phyloP scores from a whole-genome alignment of 176 grass and related monocot genomes.

The Triticum dicoccoides region DNA sequence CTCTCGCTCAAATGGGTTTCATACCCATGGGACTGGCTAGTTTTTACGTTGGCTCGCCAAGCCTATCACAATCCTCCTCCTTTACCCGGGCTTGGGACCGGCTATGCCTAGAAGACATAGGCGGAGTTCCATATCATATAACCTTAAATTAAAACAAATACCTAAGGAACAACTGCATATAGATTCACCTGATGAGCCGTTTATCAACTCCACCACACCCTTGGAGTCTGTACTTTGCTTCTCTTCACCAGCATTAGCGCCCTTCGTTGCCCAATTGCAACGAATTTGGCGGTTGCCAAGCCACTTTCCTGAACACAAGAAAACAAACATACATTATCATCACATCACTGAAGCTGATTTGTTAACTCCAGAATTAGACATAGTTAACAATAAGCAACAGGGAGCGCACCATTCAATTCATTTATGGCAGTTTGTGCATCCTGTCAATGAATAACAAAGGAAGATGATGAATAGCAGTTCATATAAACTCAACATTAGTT shows the following conservation, averaged over 20 bases:
- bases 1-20: no score
- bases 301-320: slow-evolving; percentile 67
- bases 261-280: slow-evolving; percentile 97
- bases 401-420: slow-evolving; percentile 66
- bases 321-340: not conserved
- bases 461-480: slow-evolving; percentile 12
- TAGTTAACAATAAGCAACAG: slow-evolving; percentile 11
- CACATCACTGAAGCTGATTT: not conserved
- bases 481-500: not conserved
- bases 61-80: no score
- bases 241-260: slow-evolving; percentile 80
- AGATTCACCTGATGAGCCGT: slow-evolving; percentile 62
- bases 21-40: no score
- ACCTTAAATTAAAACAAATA: slow-evolving; percentile 4
- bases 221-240: slow-evolving; percentile 76
- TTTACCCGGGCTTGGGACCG: no score
- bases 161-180: not conserved
- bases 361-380: not conserved
- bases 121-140: not conserved
- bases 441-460: slow-evolving; percentile 48
- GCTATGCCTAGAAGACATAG: no score
- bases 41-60: no score
- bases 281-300: slow-evolving; percentile 93
- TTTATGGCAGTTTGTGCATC: slow-evolving; percentile 97
- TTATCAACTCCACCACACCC: slow-evolving; percentile 68